Conservation (phyloP, 345 rosid genomes). For the Rhizophora apiculata region DNA sequence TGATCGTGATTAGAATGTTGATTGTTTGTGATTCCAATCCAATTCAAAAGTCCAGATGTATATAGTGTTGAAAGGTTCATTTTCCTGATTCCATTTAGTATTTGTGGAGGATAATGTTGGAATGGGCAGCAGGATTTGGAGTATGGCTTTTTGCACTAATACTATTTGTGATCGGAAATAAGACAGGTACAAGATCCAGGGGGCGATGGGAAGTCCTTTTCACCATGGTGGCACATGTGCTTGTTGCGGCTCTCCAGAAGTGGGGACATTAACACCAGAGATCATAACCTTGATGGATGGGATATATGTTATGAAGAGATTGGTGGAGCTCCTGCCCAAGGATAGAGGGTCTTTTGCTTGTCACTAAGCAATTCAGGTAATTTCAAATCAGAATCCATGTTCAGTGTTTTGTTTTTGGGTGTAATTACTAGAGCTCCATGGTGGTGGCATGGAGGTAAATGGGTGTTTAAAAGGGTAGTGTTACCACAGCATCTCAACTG, state of each 20-base stretch:
- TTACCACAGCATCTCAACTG: no score
- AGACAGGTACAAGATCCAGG: slow-evolving; percentile 46
- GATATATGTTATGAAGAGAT: slow-evolving; percentile 34
- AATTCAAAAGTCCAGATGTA: no score
- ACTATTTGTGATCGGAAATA: slow-evolving; percentile 52
- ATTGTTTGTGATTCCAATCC: no score
- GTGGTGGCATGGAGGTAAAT: no score
- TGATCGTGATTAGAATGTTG: no score
- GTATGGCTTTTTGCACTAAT: slow-evolving; percentile 44
- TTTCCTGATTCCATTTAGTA: neutral
- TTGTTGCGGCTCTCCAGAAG: slow-evolving; percentile 61
- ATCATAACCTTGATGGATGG: slow-evolving; percentile 30
- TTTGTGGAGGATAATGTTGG: slow-evolving; percentile 59
- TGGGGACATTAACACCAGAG: slow-evolving; percentile 35
- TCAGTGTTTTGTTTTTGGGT: neutral
- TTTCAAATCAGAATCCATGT: neutral
- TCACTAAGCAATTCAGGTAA: slow-evolving; percentile 66
- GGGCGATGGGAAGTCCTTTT: slow-evolving; percentile 68
- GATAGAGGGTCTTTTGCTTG: slow-evolving; percentile 26
- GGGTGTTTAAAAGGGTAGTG: no score
- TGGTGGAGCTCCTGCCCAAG: slow-evolving; percentile 2
- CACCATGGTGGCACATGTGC: slow-evolving; percentile 56
- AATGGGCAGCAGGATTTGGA: slow-evolving; percentile 67
- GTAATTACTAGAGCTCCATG: no score
- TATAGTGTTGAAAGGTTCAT: neutral